Base-by-base conservation (phyloP, 2,329 filamentous ascomycete species). In the Trichoderma semiorbis region DNA sequence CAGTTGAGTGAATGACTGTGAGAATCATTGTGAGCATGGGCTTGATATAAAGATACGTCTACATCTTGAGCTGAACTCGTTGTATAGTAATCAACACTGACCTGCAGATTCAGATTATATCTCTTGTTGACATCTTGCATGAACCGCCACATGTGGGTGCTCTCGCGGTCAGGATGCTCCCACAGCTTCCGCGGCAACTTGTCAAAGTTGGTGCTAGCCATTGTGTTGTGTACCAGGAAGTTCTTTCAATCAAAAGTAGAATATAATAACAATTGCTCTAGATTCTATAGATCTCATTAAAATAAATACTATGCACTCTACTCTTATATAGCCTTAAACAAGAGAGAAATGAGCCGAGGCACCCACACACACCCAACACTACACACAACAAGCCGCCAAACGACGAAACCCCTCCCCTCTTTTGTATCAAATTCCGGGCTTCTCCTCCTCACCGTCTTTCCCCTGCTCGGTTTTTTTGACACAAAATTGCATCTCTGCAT, bases 71-170 rank as follows among this genome's bases (percentile, higher is more conserved):
- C 43, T 3, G n/a, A 50, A 21, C 10, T 21, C 26, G 11, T 1
- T n/a, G 16, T 21, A n/a, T 58, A 21, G 30, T 24, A 53, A 32
- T 32, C 16, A 36, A 24, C 47, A 30, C 78, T 73, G 79, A 90
- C 91, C 80, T 89, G 83, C 73, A 95, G 83, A 18, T 85, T 80
- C 5, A 91, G 79, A 5, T 83, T 83, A 71, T 88, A 82, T 63
- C 86, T 87, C 34, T 80, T 78, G 79, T 95, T 94, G 30, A 91
- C 81, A 11, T 84, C 81, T 76, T 91, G 86, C 85, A 92, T 90
- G 77, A 94, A 92, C 63, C 83, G 80, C 81, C 88, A 91, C 86
- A 93, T 92, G 36, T 85, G 80, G 1, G 91, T 93, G 73, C 83
- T 85, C 76, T 88, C 78, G 18, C 89, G 89, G 74, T 88, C 78